Conservation (phyloP, 768 basidiomycete genomes). For the Tylopilus rubrobrunneus region DNA sequence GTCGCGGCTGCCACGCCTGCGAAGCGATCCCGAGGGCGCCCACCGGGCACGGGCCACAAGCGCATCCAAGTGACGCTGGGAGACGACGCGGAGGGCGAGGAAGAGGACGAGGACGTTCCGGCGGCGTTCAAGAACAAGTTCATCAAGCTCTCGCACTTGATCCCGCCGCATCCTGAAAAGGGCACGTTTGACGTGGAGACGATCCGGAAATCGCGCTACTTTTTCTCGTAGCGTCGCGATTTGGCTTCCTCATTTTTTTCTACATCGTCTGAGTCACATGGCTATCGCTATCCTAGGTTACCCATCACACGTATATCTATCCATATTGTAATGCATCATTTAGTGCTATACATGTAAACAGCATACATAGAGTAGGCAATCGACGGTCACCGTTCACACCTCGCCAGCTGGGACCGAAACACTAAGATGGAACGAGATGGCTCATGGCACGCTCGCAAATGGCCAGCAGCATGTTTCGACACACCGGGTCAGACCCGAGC, state of each 20-base stretch:
- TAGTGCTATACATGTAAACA: conserved; percentile 10
- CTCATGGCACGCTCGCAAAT: conserved; percentile 25
- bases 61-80: conserved; percentile 7
- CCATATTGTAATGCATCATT: conserved; percentile 12
- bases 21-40: conserved; percentile 19
- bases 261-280: not conserved
- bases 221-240: conserved; percentile 69
- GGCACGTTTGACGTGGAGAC: conserved; percentile 80
- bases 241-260: not conserved
- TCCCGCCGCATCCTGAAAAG: conserved; percentile 81
- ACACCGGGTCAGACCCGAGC: conserved; percentile 16
- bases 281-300: not conserved
- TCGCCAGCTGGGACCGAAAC: not conserved
- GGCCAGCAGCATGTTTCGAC: conserved; percentile 27
- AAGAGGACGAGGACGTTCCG: conserved; percentile 19
- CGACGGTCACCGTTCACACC: not conserved
- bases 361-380: conserved; percentile 12
- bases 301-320: conserved; percentile 8
- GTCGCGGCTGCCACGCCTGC: not conserved
- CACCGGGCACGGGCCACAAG: conserved; percentile 19
- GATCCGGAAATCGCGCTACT: conserved; percentile 83
- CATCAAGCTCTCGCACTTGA: conserved; percentile 65
- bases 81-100: conserved; percentile 4
- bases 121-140: conserved; percentile 50
- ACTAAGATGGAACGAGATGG: conserved; percentile 3